Conservation (phyloP, 495 filamentous ascomycete species). For the Penicillium mononematosum region DNA sequence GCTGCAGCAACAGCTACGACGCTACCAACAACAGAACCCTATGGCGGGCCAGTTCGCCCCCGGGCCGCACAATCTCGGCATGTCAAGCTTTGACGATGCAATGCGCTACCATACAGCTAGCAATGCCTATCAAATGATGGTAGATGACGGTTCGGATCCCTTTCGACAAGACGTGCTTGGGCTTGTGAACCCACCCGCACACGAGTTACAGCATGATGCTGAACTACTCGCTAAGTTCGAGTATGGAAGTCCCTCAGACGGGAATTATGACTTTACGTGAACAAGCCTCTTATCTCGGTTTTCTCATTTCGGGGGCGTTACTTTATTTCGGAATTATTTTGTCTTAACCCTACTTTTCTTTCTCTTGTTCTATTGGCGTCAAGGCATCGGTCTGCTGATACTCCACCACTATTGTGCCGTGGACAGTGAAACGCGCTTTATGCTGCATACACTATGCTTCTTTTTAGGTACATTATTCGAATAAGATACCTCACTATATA, state of each 20-base stretch:
- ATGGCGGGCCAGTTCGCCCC: conserved; percentile 39
- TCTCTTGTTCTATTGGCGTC: conserved; percentile 7
- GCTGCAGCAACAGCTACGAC: conserved; percentile 40
- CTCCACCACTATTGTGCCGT: conserved; percentile 3
- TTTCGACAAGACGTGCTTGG: conserved; percentile 43
- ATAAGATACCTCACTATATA: not conserved
- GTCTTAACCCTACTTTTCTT: not conserved
- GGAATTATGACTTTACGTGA: conserved; percentile 43
- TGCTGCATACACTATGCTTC: not conserved
- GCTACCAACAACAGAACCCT: conserved; percentile 39
- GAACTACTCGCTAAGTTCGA: conserved; percentile 45
- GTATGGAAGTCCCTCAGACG: conserved; percentile 42
- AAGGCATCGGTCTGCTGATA: conserved; percentile 3
- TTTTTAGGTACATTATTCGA: not conserved
- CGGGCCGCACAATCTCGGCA: conserved; percentile 28
- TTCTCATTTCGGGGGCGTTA: conserved; percentile 4
- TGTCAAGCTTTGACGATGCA: conserved; percentile 41
- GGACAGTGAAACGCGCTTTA: not conserved
- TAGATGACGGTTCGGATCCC: conserved; percentile 42
- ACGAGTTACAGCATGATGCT: conserved; percentile 46
- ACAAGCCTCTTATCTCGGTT: conserved; percentile 15
- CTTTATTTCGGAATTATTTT: not conserved
- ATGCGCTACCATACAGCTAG: conserved; percentile 40
- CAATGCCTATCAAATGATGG: conserved; percentile 48
- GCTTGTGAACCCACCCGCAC: conserved; percentile 42